A percentile compares a stretch with the other conserved stretches of the same genome.
Evolutionary conservation across 352 stramenopile genomes (phyloP).

Genomic region (Blastocystis sp.): DNA sequence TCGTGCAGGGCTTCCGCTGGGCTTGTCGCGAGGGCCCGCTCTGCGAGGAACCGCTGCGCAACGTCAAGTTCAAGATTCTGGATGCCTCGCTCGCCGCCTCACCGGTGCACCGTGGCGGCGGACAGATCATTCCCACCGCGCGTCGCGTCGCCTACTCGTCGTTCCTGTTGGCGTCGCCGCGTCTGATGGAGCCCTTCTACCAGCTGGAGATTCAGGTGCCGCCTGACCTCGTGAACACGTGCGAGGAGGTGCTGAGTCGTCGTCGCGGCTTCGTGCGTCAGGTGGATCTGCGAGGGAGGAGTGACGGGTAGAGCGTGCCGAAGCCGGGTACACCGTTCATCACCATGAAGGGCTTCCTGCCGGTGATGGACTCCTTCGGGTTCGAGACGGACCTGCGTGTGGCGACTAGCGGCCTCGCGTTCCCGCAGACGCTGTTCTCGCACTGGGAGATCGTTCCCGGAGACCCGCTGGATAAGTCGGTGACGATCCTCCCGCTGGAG

Average conservation of each 20-base stretch:
- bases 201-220: slow-evolving; percentile 91
- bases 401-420: slow-evolving; percentile 77
- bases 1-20: slow-evolving; percentile 93
- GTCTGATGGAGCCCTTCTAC: slow-evolving; percentile 94
- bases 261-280: slow-evolving; percentile 69
- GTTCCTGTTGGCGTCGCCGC: slow-evolving; percentile 87
- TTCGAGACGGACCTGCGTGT: slow-evolving; percentile 97
- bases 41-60: slow-evolving; percentile 94
- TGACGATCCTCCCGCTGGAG: slow-evolving; percentile 86
- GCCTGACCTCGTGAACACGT: slow-evolving; percentile 82
- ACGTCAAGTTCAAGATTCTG: slow-evolving; percentile 97
- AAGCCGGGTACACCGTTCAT: slow-evolving; percentile 92
- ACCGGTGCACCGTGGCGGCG: slow-evolving; percentile 83
- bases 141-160: slow-evolving; percentile 89
- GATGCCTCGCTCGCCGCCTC: slow-evolving; percentile 84
- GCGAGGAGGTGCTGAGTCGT: slow-evolving; percentile 85
- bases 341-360: slow-evolving; percentile 87
- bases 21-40: slow-evolving; percentile 90
- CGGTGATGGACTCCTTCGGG: slow-evolving; percentile 95
- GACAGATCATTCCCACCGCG: slow-evolving; percentile 95
- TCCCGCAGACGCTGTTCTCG: slow-evolving; percentile 78
- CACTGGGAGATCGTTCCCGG: slow-evolving; percentile 95
- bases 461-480: slow-evolving; percentile 80
- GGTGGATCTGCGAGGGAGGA: not conserved
- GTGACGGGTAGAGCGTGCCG: slow-evolving; percentile 71